These are phyloP conservation scores for Kalmusia sp. DNA, from an alignment of 2,329 filamentous ascomycete genomes.

Conservation along the genomic window DNA sequence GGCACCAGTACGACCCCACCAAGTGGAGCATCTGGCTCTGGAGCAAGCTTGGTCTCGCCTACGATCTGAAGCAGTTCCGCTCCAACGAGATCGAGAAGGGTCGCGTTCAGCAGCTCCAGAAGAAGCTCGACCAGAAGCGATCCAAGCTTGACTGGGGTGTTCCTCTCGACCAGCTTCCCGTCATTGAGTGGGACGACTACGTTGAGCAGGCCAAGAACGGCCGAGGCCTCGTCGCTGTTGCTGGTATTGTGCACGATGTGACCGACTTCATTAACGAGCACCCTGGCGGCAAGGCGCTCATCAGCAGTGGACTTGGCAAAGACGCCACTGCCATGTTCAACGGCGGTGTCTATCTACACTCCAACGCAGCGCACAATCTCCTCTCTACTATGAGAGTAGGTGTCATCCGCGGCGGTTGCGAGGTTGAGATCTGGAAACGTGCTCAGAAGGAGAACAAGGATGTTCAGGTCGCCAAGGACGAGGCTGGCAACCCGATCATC, in stretches of 20 bases:
- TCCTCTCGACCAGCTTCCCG: constrained; percentile 51
- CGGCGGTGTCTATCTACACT: constrained; percentile 52
- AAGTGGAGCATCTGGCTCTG: constrained; percentile 54
- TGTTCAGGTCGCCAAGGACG: constrained; percentile 79
- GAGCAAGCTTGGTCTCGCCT: constrained; percentile 52
- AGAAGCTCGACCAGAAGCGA: constrained; percentile 55
- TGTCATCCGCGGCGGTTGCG: constrained; percentile 52
- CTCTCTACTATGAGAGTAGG: constrained; percentile 53
- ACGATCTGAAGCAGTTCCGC: constrained; percentile 54
- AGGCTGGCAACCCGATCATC: constrained; percentile 79
- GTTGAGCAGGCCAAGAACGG: constrained; percentile 52
- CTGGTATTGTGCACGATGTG: constrained; percentile 52
- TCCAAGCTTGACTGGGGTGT: constrained; percentile 52
- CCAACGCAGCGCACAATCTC: constrained; percentile 52
- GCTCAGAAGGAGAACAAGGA: constrained; percentile 67
- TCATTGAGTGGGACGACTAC: constrained; percentile 54
- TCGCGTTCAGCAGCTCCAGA: constrained; percentile 52
- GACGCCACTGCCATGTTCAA: constrained; percentile 55
- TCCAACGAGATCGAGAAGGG: constrained; percentile 55
- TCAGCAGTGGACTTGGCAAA: constrained; percentile 51
- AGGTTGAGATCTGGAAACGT: constrained; percentile 55
- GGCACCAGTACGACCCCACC: constrained; percentile 53
- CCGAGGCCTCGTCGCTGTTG: constrained; percentile 49
- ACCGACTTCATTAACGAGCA: constrained; percentile 53
- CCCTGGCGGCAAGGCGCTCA: constrained; percentile 52